Conservation (phyloP, 2,329 filamentous ascomycete species). For the Fusarium clavum region DNA sequence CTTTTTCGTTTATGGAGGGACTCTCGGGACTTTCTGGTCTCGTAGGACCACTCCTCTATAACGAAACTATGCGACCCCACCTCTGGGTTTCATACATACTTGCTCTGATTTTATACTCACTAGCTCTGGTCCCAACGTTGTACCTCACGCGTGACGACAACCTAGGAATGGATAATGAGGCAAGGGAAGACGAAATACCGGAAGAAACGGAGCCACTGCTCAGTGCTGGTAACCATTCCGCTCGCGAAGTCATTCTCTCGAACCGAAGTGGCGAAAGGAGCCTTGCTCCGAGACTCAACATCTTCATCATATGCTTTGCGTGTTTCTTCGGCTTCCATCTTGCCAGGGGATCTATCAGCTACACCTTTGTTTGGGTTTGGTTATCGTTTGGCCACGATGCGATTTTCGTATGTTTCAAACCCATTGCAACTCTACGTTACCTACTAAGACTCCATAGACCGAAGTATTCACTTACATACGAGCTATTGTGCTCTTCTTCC, state of each 20-base stretch:
- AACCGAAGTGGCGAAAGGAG: too few species aligned
- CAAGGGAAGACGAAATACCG: background rate
- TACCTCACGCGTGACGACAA: background rate
- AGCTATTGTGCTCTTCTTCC: background rate
- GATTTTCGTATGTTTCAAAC: background rate
- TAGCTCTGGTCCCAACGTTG: background rate
- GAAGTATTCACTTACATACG: background rate
- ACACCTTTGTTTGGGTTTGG: constrained; percentile 6
- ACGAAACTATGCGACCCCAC: background rate
- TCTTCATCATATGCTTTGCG: background rate
- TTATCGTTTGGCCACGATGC: background rate
- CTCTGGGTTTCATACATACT: background rate
- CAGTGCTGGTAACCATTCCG: too few species aligned
- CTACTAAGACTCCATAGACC: background rate
- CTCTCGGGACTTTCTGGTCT: background rate
- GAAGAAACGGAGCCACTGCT: background rate
- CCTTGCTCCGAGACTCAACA: background rate
- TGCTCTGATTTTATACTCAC: background rate
- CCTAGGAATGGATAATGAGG: too few species aligned
- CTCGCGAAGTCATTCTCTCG: background rate
- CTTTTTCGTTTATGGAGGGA: constrained; percentile 3
- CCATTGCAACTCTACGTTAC: fast-evolving
- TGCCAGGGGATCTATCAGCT: background rate
- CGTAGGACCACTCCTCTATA: background rate
- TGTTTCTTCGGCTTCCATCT: constrained; percentile 8